Base-by-base conservation (phyloP, 2,329 filamentous ascomycete species). In the Neurospora sp. region DNA sequence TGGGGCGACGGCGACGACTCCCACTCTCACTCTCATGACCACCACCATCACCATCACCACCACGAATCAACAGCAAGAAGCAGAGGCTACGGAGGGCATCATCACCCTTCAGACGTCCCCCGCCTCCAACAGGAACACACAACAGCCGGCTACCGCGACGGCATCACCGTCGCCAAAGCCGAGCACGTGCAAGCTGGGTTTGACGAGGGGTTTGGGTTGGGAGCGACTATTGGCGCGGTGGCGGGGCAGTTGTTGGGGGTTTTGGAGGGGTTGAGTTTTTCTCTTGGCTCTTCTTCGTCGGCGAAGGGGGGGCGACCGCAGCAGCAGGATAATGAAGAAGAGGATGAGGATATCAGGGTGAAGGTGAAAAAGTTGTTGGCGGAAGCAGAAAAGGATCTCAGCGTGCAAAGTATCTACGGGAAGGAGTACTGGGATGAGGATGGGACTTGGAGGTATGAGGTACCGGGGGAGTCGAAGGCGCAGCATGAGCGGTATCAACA, bases 91-190 rank as follows among this genome's bases (percentile, higher is more conserved):
- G 11, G 13, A 69, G 42, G 42, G 3, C 42, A 46, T 19, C n/a
- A 74, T 68, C 83, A 87, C 69, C 83, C 82, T 39, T 86, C 83
- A 77, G 93, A 97, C 75, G 86, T 96, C 68, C 88, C 86, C 23
- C 89, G 91, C 33, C 85, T 97, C 17, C 89, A 91, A 75, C 86
- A 88, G 58, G 89, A 91, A 69, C 93, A 97, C 78, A 86, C 89
- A 68, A 97, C 92, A 8, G 90, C 92, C 46, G 96, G 96, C 23
- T 98, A 98, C 81, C 90, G 95, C 71, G 94, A 97, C 76, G 96
- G 95, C 66, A 87, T 98, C 68, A 86, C 90, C 0, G 83, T 83
- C 3, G 91, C 91, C 39, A 98, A 98, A 79, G 87, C 87, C 36
- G 81, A 85, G 67, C 91, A 89, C 76, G 88, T 97, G 36, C 96